Conservation (phyloP, 768 basidiomycete genomes). For the Termitomyces sp. region DNA sequence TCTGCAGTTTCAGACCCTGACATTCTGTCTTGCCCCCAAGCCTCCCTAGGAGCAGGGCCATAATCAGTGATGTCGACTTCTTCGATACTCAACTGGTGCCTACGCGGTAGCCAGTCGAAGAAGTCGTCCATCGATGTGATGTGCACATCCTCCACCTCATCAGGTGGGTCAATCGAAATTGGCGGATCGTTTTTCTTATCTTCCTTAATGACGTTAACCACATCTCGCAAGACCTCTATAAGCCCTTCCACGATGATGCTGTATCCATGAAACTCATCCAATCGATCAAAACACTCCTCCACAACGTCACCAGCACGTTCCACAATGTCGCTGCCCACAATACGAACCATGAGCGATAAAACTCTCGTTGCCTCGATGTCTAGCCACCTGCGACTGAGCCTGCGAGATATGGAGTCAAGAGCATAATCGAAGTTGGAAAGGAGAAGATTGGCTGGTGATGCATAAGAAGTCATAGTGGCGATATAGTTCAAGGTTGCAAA, state of each 20-base stretch:
- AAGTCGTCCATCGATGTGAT: slow-evolving; percentile 44
- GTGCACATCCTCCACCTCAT: background rate
- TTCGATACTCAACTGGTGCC: slow-evolving; percentile 29
- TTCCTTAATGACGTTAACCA: slow-evolving; percentile 71
- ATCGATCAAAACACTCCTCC: slow-evolving; percentile 94
- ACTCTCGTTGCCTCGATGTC: slow-evolving; percentile 90
- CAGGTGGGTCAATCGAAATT: slow-evolving; percentile 12
- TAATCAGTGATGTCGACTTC: slow-evolving; percentile 47
- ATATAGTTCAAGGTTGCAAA: slow-evolving; percentile 69
- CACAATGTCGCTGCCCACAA: slow-evolving; percentile 86
- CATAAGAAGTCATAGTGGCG: slow-evolving; percentile 75
- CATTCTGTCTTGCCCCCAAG: slow-evolving; percentile 45
- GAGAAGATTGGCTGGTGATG: slow-evolving; percentile 84
- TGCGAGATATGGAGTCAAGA: slow-evolving; percentile 84
- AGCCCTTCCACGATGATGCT: slow-evolving; percentile 81
- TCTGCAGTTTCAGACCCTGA: slow-evolving; percentile 15
- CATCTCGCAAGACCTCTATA: slow-evolving; percentile 81
- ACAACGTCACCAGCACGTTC: slow-evolving; percentile 91
- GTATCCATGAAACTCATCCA: slow-evolving; percentile 97
- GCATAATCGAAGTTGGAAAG: slow-evolving; percentile 97
- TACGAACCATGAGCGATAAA: slow-evolving; percentile 75
- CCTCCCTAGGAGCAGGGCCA: slow-evolving; percentile 54
- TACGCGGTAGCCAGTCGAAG: slow-evolving; percentile 60
- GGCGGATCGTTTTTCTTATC: slow-evolving; percentile 35
- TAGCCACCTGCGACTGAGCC: slow-evolving; percentile 75